A percentile compares a stretch with the other conserved stretches of the same genome.
These are phyloP conservation scores for Neophaeococcomyces mojaviensis DNA, from an alignment of 2,329 filamentous ascomycete genomes.

Conservation along the genomic window DNA sequence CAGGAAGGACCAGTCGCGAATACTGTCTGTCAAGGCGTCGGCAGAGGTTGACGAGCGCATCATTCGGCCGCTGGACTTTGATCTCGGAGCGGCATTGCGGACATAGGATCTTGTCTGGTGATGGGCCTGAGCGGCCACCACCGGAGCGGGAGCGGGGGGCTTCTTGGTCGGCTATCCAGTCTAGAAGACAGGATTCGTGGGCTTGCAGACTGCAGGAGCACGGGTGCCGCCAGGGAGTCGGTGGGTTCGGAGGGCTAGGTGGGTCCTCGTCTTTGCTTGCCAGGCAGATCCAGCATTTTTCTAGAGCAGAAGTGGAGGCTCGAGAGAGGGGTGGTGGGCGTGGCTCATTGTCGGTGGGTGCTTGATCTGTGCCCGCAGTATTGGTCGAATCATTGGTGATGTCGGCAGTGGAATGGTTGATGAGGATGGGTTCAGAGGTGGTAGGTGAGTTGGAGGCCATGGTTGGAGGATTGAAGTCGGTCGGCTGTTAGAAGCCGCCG, in stretches of 20 bases:
- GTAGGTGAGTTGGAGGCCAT: conserved; percentile 18
- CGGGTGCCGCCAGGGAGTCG: conserved; percentile 68
- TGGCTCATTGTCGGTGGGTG: conserved; percentile 2
- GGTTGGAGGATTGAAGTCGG: not conserved
- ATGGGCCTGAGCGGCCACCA: conserved; percentile 32
- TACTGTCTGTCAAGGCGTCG: conserved; percentile 52
- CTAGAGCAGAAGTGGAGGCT: conserved; percentile 29
- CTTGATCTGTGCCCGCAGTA: not conserved
- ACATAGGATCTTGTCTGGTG: conserved; percentile 61
- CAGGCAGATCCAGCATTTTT: conserved; percentile 64
- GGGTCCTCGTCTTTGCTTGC: conserved; percentile 53
- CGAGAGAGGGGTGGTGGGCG: conserved; percentile 15
- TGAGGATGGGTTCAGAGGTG: conserved; percentile 21
- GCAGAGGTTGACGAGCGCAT: conserved; percentile 61
- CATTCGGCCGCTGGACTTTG: conserved; percentile 64
- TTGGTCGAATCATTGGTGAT: not conserved
- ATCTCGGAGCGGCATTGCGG: conserved; percentile 86
- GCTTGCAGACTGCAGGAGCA: conserved; percentile 87
- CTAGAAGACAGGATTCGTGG: conserved; percentile 80
- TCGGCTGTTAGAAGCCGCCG: too few species aligned
- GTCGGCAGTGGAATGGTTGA: conserved; percentile 16
- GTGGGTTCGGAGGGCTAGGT: conserved; percentile 41
- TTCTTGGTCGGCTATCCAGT: conserved; percentile 90
- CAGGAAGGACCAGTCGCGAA: conserved; percentile 56
- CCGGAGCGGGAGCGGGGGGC: conserved; percentile 46